Conservation (phyloP, 139 green algal species). For the Haematococcus sp. region DNA sequence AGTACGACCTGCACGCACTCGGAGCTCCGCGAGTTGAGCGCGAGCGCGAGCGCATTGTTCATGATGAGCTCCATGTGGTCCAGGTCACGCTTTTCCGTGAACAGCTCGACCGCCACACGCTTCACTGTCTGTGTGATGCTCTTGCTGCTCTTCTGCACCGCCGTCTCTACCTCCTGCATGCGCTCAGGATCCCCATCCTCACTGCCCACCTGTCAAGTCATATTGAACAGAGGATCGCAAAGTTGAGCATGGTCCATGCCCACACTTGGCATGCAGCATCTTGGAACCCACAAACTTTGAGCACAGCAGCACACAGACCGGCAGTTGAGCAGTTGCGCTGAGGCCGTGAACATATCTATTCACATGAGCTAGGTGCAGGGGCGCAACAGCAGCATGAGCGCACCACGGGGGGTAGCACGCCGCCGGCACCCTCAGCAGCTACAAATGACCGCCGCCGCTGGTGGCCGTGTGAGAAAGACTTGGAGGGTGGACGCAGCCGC, state of each 20-base stretch:
- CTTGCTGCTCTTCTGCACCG: slow-evolving; percentile 11
- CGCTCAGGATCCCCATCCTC: neutral
- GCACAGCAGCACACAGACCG: too few relatives aligned
- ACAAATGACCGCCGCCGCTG: neutral
- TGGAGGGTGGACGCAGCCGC: neutral
- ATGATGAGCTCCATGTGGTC: slow-evolving; percentile 44
- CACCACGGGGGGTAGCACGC: slow-evolving; percentile 9
- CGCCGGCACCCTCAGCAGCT: slow-evolving; percentile 17
- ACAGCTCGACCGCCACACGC: slow-evolving; percentile 44
- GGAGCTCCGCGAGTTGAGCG: slow-evolving; percentile 45
- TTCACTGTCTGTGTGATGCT: slow-evolving; percentile 43
- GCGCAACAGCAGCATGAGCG: too few relatives aligned
- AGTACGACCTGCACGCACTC: slow-evolving; percentile 48
- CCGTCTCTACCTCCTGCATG: neutral
- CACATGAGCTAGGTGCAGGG: too few relatives aligned
- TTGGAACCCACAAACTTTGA: too few relatives aligned
- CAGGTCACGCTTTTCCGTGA: slow-evolving; percentile 36
- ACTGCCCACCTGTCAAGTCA: neutral
- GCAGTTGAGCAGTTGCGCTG: too few relatives aligned
- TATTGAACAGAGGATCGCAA: too few relatives aligned
- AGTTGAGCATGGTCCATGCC: neutral
- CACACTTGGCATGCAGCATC: too few relatives aligned
- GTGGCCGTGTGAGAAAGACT: slow-evolving; percentile 6
- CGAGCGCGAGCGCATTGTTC: slow-evolving; percentile 47
- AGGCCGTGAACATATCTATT: too few relatives aligned